phyloP scores from a whole-genome alignment of 2,329 filamentous ascomycete genomes.

The Fusarium equiseti region DNA sequence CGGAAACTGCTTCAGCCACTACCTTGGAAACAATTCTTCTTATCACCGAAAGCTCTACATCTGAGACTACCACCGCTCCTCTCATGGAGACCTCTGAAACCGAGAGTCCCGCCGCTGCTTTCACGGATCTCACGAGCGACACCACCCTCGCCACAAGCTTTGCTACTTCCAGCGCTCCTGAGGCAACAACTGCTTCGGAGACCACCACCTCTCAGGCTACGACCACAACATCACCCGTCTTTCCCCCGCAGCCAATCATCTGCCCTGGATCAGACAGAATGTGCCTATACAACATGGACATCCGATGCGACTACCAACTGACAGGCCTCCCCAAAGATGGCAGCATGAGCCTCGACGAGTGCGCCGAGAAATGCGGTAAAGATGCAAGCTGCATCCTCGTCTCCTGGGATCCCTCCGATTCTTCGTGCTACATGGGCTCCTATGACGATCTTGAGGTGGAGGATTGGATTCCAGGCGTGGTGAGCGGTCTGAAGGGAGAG shows the following conservation, averaged over 20 bases:
- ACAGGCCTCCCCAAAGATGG: not conserved
- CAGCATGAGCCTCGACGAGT: not conserved
- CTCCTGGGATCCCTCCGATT: not conserved
- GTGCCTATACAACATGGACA: not conserved
- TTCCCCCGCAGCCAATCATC: not conserved
- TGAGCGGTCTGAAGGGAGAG: not conserved
- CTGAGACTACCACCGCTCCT: no score
- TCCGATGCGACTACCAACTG: not conserved
- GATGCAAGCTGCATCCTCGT: not conserved
- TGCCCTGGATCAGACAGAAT: not conserved
- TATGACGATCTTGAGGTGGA: not conserved
- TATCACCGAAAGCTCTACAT: not conserved
- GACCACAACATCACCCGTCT: not conserved
- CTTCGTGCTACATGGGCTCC: not conserved
- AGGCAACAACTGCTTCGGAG: not conserved
- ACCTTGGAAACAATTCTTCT: rapidly evolving
- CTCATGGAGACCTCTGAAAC: no score
- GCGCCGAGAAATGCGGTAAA: not conserved
- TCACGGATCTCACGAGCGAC: rapidly evolving
- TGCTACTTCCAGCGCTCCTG: not conserved
- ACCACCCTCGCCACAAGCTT: not conserved
- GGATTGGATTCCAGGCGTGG: not conserved
- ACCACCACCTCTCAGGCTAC: not conserved
- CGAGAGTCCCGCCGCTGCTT: not conserved
- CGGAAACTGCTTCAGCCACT: not conserved